A percentile compares a stretch with the other conserved stretches of the same genome.
These are phyloP conservation scores for Amaranthus cruentus DNA, from an alignment of 148 eudicot species.

Conservation along the genomic window DNA sequence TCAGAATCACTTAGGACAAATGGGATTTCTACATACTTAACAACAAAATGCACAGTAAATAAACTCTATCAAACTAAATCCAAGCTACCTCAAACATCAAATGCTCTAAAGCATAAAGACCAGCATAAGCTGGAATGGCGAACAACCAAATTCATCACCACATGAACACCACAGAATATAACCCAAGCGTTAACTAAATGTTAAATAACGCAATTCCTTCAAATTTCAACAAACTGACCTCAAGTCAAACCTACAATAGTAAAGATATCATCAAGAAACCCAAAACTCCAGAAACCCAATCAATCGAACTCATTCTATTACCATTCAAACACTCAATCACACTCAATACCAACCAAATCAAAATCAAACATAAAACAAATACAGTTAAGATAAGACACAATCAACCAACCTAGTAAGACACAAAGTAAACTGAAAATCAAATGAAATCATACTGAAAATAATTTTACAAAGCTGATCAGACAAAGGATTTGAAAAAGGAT, in stretches of 20 bases:
- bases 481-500: too few relatives aligned
- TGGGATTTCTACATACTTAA: not conserved
- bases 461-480: conserved; percentile 10
- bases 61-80: conserved; percentile 8
- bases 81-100: not conserved
- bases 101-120: conserved; percentile 1
- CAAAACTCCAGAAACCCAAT: conserved; percentile 5
- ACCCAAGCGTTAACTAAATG: not conserved
- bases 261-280: not conserved
- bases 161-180: not conserved
- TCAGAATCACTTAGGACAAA: not conserved
- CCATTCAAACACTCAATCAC: not conserved
- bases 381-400: not conserved
- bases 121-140: conserved; percentile 3
- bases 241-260: conserved; percentile 16
- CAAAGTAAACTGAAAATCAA: not conserved
- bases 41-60: not conserved
- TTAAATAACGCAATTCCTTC: conserved; percentile 1
- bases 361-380: not conserved
- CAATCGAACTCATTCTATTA: conserved; percentile 15
- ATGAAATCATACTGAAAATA: conserved; percentile 7
- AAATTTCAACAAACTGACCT: conserved; percentile 17
- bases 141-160: conserved; percentile 5
- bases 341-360: not conserved
- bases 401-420: not conserved